Evolutionary conservation across 768 basidiomycete species (phyloP).

Genomic region (Hygrocybe punicea): DNA sequence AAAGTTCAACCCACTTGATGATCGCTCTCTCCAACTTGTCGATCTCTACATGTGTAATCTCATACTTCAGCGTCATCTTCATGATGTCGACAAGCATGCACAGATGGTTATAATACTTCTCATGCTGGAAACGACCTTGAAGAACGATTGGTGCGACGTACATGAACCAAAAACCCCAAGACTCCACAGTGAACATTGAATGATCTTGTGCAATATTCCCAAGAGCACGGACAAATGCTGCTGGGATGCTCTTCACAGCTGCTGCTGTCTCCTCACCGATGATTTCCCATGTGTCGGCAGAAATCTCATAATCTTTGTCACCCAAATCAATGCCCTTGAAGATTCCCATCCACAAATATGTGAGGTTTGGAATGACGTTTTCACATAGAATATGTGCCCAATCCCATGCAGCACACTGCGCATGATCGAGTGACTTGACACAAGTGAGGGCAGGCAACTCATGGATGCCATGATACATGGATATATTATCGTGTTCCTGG

Average conservation of each 20-base stretch:
- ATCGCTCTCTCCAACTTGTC: slow-evolving; percentile 26
- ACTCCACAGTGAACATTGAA: slow-evolving; percentile 33
- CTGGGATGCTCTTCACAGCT: slow-evolving; percentile 30
- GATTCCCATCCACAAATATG: slow-evolving; percentile 38
- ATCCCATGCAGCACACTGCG: slow-evolving; percentile 39
- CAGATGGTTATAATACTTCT: slow-evolving; percentile 38
- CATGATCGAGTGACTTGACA: slow-evolving; percentile 29
- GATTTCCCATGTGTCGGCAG: slow-evolving; percentile 26
- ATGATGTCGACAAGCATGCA: slow-evolving; percentile 35
- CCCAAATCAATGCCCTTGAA: slow-evolving; percentile 39
- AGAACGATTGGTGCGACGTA: slow-evolving; percentile 39
- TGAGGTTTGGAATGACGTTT: slow-evolving; percentile 39
- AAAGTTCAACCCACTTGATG: slow-evolving; percentile 34
- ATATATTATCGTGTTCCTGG: slow-evolving; percentile 10
- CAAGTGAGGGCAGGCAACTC: slow-evolving; percentile 24
- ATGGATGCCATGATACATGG: slow-evolving; percentile 30
- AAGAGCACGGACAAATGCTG: slow-evolving; percentile 27
- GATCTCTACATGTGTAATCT: slow-evolving; percentile 26
- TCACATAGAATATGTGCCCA: slow-evolving; percentile 47
- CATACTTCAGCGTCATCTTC: slow-evolving; percentile 32
- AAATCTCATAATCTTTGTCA: slow-evolving; percentile 25
- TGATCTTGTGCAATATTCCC: slow-evolving; percentile 26
- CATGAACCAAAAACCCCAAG: slow-evolving; percentile 37
- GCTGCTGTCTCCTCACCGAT: slow-evolving; percentile 34
- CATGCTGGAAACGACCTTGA: slow-evolving; percentile 23